phyloP scores from a whole-genome alignment of 2,329 filamentous ascomycete species.

The Cadophora sp. region DNA sequence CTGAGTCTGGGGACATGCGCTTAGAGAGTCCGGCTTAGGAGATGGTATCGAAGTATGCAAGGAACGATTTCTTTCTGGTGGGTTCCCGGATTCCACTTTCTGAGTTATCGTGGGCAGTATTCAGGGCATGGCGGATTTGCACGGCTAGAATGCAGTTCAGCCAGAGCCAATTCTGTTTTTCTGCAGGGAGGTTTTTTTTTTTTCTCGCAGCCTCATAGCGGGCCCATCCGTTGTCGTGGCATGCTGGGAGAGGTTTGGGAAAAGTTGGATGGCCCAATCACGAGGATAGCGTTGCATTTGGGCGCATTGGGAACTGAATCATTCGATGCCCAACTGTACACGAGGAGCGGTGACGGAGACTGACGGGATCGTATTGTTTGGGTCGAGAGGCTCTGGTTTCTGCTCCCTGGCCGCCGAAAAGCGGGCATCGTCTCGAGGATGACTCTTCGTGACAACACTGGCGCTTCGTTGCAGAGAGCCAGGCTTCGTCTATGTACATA shows the following conservation, averaged over 20 bases:
- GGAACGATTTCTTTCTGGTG: conserved; percentile 21
- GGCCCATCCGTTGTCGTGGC: conserved; percentile 33
- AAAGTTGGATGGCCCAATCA: conserved; percentile 27
- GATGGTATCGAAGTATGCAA: conserved; percentile 24
- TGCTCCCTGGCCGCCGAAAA: conserved; percentile 1
- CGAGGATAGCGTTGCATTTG: conserved; percentile 24
- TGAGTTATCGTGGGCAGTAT: conserved; percentile 20
- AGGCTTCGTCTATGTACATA: conserved; percentile 21
- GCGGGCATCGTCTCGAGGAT: conserved; percentile 3
- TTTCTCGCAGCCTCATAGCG: conserved; percentile 25
- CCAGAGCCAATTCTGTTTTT: conserved; percentile 17
- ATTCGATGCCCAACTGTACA: conserved; percentile 25
- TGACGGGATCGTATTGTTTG: not conserved
- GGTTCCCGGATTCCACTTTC: conserved; percentile 17
- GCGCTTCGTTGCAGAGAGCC: conserved; percentile 11
- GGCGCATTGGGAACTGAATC: conserved; percentile 27
- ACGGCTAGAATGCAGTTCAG: conserved; percentile 6
- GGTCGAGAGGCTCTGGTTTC: conserved; percentile 18
- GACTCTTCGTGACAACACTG: conserved; percentile 31
- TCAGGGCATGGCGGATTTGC: conserved; percentile 10
- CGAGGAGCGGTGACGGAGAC: conserved; percentile 27
- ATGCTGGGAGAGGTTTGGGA: conserved; percentile 26
- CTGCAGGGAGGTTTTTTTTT: not conserved
- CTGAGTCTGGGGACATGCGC: not conserved
- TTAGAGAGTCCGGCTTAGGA: not conserved